Percentiles rank a stretch among this genome's conserved stretches.
phyloP scores from a whole-genome alignment of 257 asterid genomes.

The Cruciata laevipes region DNA sequence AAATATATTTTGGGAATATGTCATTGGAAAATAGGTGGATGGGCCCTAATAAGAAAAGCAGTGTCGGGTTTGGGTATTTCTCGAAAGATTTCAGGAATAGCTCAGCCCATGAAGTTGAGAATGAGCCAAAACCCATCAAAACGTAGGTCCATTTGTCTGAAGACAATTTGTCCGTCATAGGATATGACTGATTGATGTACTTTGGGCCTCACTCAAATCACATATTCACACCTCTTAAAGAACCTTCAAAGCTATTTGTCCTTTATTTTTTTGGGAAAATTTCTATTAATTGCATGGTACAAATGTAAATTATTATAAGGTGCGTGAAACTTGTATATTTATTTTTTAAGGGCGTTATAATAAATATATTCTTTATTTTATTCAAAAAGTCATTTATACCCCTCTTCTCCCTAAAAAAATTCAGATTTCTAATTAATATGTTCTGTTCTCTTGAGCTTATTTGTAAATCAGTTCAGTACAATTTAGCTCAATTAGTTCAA shows the following conservation, averaged over 20 bases:
- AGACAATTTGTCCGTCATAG: neutral
- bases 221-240: neutral
- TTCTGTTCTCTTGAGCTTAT: too few species aligned
- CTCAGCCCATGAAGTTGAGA: conserved; percentile 8
- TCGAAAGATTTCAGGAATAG: neutral
- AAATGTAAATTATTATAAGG: too few species aligned
- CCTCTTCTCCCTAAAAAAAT: too few species aligned
- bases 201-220: conserved; percentile 19
- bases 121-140: neutral
- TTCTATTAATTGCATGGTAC: too few species aligned
- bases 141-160: neutral
- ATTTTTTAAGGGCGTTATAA: too few species aligned
- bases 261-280: neutral
- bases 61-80: neutral
- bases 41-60: neutral
- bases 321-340: too few species aligned
- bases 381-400: too few species aligned
- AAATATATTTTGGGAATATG: neutral
- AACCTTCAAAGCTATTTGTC: conserved; percentile 11
- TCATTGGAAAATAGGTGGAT: neutral
- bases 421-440: too few species aligned
- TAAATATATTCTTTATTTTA: too few species aligned
- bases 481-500: too few species aligned
- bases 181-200: conserved; percentile 3
- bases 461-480: too few species aligned